Evolutionary conservation across 371 early-diverging fungal genomes (phyloP).

Genomic region (Blastocladiella emersonii): DNA sequence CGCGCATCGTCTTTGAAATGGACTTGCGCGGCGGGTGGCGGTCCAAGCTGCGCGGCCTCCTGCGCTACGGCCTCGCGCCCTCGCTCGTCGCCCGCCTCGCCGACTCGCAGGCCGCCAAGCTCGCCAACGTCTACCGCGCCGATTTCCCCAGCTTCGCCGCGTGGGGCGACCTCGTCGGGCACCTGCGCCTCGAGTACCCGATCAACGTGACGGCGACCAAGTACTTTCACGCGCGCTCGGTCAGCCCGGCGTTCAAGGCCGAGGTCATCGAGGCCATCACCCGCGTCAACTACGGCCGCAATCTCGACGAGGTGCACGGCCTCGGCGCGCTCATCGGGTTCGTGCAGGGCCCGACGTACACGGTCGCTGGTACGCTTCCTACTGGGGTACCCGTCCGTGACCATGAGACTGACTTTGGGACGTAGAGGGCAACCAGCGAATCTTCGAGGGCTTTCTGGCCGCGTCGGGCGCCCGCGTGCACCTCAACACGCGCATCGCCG

Average conservation of each 20-base stretch:
- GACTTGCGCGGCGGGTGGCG: constrained; percentile 10
- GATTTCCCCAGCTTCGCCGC: constrained; percentile 10
- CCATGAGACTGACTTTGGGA: constrained; percentile 37
- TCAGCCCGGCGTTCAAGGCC: constrained; percentile 19
- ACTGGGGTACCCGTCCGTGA: constrained; percentile 15
- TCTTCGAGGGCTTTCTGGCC: constrained; percentile 46
- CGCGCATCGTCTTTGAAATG: constrained; percentile 27
- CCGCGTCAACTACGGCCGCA: constrained; percentile 56
- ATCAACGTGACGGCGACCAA: constrained; percentile 21
- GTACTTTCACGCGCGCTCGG: constrained; percentile 22
- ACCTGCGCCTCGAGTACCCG: constrained; percentile 18
- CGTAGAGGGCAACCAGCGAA: constrained; percentile 46
- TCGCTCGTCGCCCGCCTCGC: neutral
- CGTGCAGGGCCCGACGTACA: constrained; percentile 1
- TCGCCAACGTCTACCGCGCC: constrained; percentile 15
- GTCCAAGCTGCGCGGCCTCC: neutral
- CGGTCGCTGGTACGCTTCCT: neutral
- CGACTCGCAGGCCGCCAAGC: constrained; percentile 8
- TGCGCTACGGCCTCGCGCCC: neutral
- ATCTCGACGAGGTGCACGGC: constrained; percentile 42
- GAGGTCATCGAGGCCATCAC: constrained; percentile 44
- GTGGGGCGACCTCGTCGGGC: constrained; percentile 10
- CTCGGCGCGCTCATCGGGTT: constrained; percentile 36
- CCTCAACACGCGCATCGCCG: constrained; percentile 27
- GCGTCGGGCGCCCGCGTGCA: constrained; percentile 30